Percentiles rank a stretch among this genome's conserved stretches.
Evolutionary conservation across 2,329 filamentous ascomycete genomes (phyloP).

Genomic region (Scedosporium aurantiacum): DNA sequence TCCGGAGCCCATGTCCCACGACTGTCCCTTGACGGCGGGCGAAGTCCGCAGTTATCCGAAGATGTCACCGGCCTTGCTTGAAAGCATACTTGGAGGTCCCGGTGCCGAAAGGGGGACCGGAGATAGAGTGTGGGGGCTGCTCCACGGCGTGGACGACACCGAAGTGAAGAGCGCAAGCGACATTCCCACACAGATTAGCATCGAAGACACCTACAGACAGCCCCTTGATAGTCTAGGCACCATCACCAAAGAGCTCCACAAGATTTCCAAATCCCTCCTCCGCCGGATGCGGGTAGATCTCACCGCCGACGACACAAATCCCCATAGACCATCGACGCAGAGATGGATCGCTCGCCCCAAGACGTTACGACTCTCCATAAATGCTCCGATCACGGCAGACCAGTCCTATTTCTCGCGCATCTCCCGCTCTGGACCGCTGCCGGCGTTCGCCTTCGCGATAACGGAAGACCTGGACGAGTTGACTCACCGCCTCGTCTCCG

Average conservation of each 20-base stretch:
- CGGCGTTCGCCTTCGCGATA: slow-evolving; percentile 60
- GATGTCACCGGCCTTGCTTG: slow-evolving; percentile 54
- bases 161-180: slow-evolving; percentile 62
- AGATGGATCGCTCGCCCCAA: slow-evolving; percentile 71
- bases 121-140: slow-evolving; percentile 59
- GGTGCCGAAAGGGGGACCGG: slow-evolving; percentile 64
- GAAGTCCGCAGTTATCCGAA: slow-evolving; percentile 51
- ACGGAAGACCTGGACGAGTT: slow-evolving; percentile 45
- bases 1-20: neutral
- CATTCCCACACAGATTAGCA: slow-evolving; percentile 79
- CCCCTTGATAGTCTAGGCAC: slow-evolving; percentile 49
- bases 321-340: slow-evolving; percentile 20
- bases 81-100: slow-evolving; percentile 57
- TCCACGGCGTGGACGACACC: slow-evolving; percentile 69
- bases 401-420: slow-evolving; percentile 54
- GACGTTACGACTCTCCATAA: slow-evolving; percentile 70
- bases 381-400: slow-evolving; percentile 39
- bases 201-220: slow-evolving; percentile 80
- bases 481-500: slow-evolving; percentile 57
- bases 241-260: slow-evolving; percentile 56
- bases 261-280: slow-evolving; percentile 59
- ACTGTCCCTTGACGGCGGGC: slow-evolving; percentile 42
- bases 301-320: slow-evolving; percentile 29
- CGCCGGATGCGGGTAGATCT: slow-evolving; percentile 72
- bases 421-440: slow-evolving; percentile 65